A percentile compares a stretch with the other conserved stretches of the same genome.
Conservation (phyloP, 2,329 filamentous ascomycete genomes). For the Fusarium redolens region DNA sequence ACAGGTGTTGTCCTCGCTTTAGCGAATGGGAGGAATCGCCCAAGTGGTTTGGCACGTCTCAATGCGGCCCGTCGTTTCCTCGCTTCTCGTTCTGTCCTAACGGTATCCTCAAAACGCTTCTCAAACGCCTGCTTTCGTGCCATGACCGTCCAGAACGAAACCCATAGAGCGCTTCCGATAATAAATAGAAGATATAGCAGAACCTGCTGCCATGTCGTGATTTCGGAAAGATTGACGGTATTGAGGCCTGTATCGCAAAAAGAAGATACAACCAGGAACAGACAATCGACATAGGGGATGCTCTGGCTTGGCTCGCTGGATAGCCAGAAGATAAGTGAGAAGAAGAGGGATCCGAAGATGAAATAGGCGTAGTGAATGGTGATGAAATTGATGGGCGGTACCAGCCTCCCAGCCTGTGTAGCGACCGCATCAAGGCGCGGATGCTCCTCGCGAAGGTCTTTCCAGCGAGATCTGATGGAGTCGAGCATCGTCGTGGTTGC, state of each 20-base stretch:
- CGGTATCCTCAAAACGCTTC: constrained; percentile 66
- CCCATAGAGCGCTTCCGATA: constrained; percentile 73
- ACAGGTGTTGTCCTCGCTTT: constrained; percentile 37
- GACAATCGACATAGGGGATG: constrained; percentile 70
- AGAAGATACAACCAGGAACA: constrained; percentile 74
- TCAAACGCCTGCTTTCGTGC: constrained; percentile 72
- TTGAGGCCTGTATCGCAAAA: constrained; percentile 77
- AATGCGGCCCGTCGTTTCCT: constrained; percentile 34
- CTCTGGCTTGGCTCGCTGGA: constrained; percentile 62
- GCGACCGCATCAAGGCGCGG: constrained; percentile 19
- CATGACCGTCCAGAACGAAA: constrained; percentile 72
- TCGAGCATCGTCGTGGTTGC: constrained; percentile 33
- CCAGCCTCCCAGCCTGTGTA: not conserved
- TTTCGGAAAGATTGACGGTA: constrained; percentile 70
- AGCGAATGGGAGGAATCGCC: constrained; percentile 35
- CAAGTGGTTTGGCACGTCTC: constrained; percentile 27
- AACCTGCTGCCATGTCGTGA: constrained; percentile 76
- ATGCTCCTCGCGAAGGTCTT: constrained; percentile 38
- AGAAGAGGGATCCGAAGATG: constrained; percentile 63
- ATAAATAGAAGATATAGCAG: constrained; percentile 74
- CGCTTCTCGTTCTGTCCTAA: constrained; percentile 53
- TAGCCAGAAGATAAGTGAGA: constrained; percentile 71
- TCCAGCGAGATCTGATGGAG: constrained; percentile 36
- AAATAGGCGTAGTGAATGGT: constrained; percentile 77
- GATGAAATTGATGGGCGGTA: constrained; percentile 68